Percentiles rank a stretch among this genome's conserved stretches.
These are phyloP conservation scores for Trifolium subterraneum DNA, from an alignment of 306 rosid genomes.

Conservation along the genomic window DNA sequence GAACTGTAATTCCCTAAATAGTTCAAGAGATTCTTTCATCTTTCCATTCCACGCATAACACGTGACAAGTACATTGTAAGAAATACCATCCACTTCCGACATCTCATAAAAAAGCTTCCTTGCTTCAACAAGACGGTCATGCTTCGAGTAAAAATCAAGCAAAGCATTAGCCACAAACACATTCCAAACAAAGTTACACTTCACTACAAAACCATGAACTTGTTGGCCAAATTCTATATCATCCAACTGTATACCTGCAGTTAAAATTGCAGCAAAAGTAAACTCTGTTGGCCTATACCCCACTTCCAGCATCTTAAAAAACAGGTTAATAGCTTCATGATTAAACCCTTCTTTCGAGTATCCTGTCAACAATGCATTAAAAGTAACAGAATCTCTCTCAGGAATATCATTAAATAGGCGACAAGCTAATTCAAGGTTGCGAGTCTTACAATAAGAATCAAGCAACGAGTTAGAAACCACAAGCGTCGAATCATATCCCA, in stretches of 20 bases:
- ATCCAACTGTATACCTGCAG: slow-evolving; percentile 68
- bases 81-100: slow-evolving; percentile 84
- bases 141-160: slow-evolving; percentile 89
- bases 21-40: slow-evolving; percentile 55
- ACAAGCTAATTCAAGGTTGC: slow-evolving; percentile 55
- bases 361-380: slow-evolving; percentile 81
- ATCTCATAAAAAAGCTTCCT: slow-evolving; percentile 69
- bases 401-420: slow-evolving; percentile 61
- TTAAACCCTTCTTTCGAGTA: slow-evolving; percentile 67
- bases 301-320: slow-evolving; percentile 65
- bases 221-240: slow-evolving; percentile 65
- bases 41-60: slow-evolving; percentile 67
- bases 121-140: slow-evolving; percentile 57
- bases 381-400: slow-evolving; percentile 71
- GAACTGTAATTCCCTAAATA: slow-evolving; percentile 61
- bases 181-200: slow-evolving; percentile 68
- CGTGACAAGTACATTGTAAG: slow-evolving; percentile 74
- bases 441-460: slow-evolving; percentile 80
- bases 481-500: slow-evolving; percentile 63
- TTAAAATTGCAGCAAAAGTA: slow-evolving; percentile 80
- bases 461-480: slow-evolving; percentile 86
- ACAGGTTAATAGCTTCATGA: slow-evolving; percentile 65
- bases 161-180: slow-evolving; percentile 92
- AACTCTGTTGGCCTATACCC: slow-evolving; percentile 71
- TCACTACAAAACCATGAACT: slow-evolving; percentile 70